Evolutionary conservation across 495 filamentous ascomycete species (phyloP), one percentile per base, ranked within the genome.

Genomic region (Aspergillus baeticus): DNA sequence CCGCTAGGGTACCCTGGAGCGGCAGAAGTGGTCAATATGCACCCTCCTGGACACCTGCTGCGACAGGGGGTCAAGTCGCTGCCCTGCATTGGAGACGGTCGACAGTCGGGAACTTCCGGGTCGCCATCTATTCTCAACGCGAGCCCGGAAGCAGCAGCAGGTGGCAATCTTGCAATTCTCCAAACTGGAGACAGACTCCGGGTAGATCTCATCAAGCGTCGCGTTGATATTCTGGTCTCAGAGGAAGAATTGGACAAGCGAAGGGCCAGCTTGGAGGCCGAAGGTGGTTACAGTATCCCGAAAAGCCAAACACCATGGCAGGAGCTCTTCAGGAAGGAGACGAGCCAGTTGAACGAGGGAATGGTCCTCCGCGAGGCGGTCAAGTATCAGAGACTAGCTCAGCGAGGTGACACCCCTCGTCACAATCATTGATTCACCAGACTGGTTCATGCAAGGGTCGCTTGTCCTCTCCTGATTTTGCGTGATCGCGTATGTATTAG

Each of bases 191-290:
- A 85, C 58, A 73, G 69, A 44, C 63, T 86, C 15, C 71, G 80
- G 6, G 80, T 86, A 42, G 83, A 86, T 57, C 64, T 84, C 53
- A 78, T 69, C 51, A 78, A 78, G 57, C 74, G 77, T 13, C 73
- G 68, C 3, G 76, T 86, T 0, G 75, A 86, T 57, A 74, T 86
- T 23, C 63, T 82, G 38, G 69, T 85, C 11, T 65, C 69, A 1
- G 70, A 77, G 29, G 72, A 77, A n/a, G 91, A 94, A 68, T 68
- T 98, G 57, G 78, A 71, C 14, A 69, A 75, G 59, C 74, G 92
- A 55, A 80, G 81, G 67, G 77, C 84, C 57, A 82, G 80, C 7
- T 50, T 75, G 13, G 59, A 65, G 13, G 51, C 60, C 0, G 52
- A 61, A 8, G 78, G 75, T 3, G 73, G 73, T 2, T 77, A 72